Evolutionary conservation across 1,284 basidiomycete species (phyloP), one percentile per base, ranked within the genome.

Genomic region (Fomitopsis schrenkii): DNA sequence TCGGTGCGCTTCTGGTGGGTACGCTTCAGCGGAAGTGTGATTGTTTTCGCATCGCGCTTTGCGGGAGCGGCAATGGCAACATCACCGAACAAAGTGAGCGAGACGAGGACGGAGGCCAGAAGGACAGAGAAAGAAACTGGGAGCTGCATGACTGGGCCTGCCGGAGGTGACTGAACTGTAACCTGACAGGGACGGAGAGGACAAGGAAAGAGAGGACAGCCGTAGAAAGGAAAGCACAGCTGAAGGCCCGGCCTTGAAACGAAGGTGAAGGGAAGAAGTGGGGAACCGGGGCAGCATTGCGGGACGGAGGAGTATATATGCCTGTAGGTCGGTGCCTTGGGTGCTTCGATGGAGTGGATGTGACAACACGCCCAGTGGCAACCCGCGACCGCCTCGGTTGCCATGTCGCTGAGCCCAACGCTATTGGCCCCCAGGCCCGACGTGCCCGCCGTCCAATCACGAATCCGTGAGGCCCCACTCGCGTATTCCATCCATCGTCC

Each of bases 21-120:
- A 54, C 82, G 81, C 68, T 79, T 84, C 57, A 87, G 70, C 42
- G 85, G 85, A 52, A 90, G 76, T 26, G 83, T 87, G 62, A 88
- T 71, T 58, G 80, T 69, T 28, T 81, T 78, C 17, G 72, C 64
- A 53, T 70, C 70, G 42, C 75, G 73, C 62, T 66, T 72, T 57
- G 73, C 54, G 59, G 82, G 83, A 22, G 72, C 70, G 40, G 81
- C 81, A 58, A 80, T 74, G 54, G 76, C 76, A 65, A 74, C 67
- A 54, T 71, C 70, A 61, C 73, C 68, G 19, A 67, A 55, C 58
- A 65, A 62, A 64, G 77, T 76, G 57, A 84, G 71, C 58, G 78
- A 74, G 58, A 84, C 65, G 56, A 85, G 70, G 60, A 86, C 65
- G 74, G 79, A 79, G 66, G 82, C 79, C 70, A 87, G 79, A 72